Percentiles rank a stretch among this genome's conserved stretches.
Conservation (phyloP, 1,284 basidiomycete genomes). For the Sporisorium exsertum region DNA sequence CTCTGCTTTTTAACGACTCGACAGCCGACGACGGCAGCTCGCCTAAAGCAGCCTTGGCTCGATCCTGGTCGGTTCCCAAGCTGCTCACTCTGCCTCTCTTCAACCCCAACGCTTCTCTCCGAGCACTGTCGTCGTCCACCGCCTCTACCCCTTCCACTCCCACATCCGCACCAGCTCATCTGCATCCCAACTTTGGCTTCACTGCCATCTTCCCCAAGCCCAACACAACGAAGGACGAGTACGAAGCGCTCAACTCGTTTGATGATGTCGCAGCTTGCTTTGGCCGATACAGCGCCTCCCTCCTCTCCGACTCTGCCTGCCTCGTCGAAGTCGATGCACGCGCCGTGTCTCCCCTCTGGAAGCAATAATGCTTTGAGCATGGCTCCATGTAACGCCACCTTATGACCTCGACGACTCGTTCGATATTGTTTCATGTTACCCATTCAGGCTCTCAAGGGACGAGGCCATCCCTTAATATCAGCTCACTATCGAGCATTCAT, state of each 20-base stretch:
- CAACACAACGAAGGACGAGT: neutral
- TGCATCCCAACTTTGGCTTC: slow-evolving; percentile 32
- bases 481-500: slow-evolving; percentile 8
- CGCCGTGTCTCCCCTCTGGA: slow-evolving; percentile 40
- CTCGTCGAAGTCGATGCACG: slow-evolving; percentile 4
- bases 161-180: slow-evolving; percentile 7
- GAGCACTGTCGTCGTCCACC: slow-evolving; percentile 26
- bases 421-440: neutral
- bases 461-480: neutral
- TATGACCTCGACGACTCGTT: slow-evolving; percentile 4
- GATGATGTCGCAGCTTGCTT: slow-evolving; percentile 29
- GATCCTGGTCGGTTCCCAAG: slow-evolving; percentile 41
- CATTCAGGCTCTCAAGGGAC: neutral
- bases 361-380: slow-evolving; percentile 9
- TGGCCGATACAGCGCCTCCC: slow-evolving; percentile 10
- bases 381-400: neutral
- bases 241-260: slow-evolving; percentile 24
- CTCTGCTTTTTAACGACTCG: slow-evolving; percentile 13
- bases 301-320: slow-evolving; percentile 8
- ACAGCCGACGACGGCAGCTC: neutral
- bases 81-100: slow-evolving; percentile 39
- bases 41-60: slow-evolving; percentile 13
- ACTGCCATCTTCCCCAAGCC: slow-evolving; percentile 10
- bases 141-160: slow-evolving; percentile 32
- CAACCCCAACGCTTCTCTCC: slow-evolving; percentile 31